Evolutionary conservation across 495 filamentous ascomycete species (phyloP).

Genomic region (Symbiotaphrina buchneri): DNA sequence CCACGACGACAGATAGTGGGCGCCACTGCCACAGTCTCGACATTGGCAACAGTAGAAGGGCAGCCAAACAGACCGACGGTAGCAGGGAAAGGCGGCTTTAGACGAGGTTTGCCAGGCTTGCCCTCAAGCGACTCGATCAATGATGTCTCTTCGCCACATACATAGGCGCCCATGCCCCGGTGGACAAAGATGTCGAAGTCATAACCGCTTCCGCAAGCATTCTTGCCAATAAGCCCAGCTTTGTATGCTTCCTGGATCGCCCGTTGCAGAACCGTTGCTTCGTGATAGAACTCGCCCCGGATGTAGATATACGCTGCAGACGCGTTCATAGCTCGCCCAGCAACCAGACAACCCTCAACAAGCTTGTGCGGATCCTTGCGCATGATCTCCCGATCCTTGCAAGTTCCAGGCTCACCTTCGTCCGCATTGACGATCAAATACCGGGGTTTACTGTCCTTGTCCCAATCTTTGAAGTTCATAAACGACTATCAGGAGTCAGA

Average conservation of each 20-base stretch:
- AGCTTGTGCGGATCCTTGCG: conserved; percentile 98
- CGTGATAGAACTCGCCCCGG: conserved; percentile 94
- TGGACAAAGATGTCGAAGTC: conserved; percentile 96
- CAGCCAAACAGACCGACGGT: conserved; percentile 94
- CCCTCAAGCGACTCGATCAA: conserved; percentile 95
- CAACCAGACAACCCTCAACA: conserved; percentile 88
- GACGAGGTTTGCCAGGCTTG: conserved; percentile 91
- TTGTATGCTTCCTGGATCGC: conserved; percentile 96
- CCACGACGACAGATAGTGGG: conserved; percentile 92
- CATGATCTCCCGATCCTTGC: conserved; percentile 99
- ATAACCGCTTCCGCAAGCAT: conserved; percentile 88
- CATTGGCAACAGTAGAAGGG: conserved; percentile 92
- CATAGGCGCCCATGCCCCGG: conserved; percentile 90
- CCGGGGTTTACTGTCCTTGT: conserved; percentile 87
- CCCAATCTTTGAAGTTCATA: conserved; percentile 99
- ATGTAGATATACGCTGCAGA: conserved; percentile 99
- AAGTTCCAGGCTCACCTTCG: conserved; percentile 95
- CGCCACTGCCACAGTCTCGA: conserved; percentile 88
- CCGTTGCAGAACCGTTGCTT: conserved; percentile 78
- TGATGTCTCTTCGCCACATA: conserved; percentile 94
- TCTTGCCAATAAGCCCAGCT: conserved; percentile 87
- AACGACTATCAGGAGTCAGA: conserved; percentile 46
- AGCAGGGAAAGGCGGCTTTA: conserved; percentile 96
- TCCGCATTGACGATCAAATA: conserved; percentile 97
- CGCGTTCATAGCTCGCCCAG: conserved; percentile 92